Evolutionary conservation across 2,329 filamentous ascomycete species (phyloP).

Genomic region (Stylonectria norvegica): DNA sequence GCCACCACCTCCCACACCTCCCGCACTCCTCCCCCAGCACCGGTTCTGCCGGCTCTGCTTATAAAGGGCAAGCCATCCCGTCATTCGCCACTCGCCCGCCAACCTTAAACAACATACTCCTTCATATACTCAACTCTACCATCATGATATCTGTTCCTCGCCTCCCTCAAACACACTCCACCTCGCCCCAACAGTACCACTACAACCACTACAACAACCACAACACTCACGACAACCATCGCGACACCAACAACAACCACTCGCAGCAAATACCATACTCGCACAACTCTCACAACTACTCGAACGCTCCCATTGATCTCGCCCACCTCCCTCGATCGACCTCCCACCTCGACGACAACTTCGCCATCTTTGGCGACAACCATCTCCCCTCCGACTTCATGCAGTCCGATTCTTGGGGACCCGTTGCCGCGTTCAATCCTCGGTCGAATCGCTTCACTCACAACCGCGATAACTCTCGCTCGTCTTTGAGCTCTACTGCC

Average conservation of each 20-base stretch:
- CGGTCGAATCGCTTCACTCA: conserved; percentile 44
- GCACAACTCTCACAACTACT: too few species aligned
- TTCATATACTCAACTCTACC: conserved; percentile 17
- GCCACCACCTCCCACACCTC: conserved; percentile 5
- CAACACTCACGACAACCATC: conserved; percentile 14
- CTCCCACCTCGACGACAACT: conserved; percentile 23
- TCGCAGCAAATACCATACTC: too few species aligned
- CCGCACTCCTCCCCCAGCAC: conserved; percentile 7
- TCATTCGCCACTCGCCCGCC: conserved; percentile 22
- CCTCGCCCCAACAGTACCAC: conserved; percentile 20
- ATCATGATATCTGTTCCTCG: conserved; percentile 32
- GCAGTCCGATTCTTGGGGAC: conserved; percentile 43
- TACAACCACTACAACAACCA: conserved; percentile 27
- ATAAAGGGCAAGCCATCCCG: conserved; percentile 26
- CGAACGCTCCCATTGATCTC: conserved; percentile 9
- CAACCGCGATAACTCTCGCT: conserved; percentile 59
- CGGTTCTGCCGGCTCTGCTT: conserved; percentile 9
- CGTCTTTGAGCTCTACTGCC: conserved; percentile 54
- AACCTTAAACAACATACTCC: conserved; percentile 20
- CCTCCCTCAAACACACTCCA: conserved; percentile 24
- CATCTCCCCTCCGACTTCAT: conserved; percentile 29
- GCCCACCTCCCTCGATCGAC: conserved; percentile 15
- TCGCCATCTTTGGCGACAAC: conserved; percentile 25
- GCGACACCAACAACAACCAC: conserved; percentile 4
- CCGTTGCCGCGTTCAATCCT: conserved; percentile 36